Evolutionary conservation across 768 basidiomycete genomes (phyloP), one percentile per base, ranked within the genome.

Genomic region (Tulasnella calospora): DNA sequence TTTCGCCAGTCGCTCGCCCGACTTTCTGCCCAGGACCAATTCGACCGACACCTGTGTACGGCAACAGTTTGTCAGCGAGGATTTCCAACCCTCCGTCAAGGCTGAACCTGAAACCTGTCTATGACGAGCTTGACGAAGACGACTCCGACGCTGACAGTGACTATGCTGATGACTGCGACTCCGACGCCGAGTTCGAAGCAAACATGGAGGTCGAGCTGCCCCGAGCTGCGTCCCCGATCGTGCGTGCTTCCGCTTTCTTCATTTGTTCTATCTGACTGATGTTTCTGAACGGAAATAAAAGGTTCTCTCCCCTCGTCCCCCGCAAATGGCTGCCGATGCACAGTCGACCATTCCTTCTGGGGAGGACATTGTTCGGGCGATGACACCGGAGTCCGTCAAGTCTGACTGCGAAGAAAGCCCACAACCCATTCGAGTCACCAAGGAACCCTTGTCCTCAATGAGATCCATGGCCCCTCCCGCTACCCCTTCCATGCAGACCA

Each of bases 301-400:
- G 55, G 57, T 76, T 10, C 41, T 61, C 35, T 51, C 46, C 27
- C 75, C 57, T 17, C 36, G 75, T 35, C 75, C 75, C 46, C 57
- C 61, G 55, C 46, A 40, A 61, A 55, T 55, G 40, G 35, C 51
- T 57, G 57, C 55, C 44, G 61, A 78, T 30, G 44, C 44, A 5
- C 77, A 78, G 27, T 67, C 61, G 61, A 67, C 61, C 61, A 67
- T 67, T 35, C 61, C 61, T 55, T 38, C 44, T 44, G 77, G 69
- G 35, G 77, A 78, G 23, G 77, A 78, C 21, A 44, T 46, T 46
- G 69, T 78, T 35, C 77, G 77, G 19, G 67, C 77, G 38, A 78
- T 78, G 77, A 78, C 77, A 30, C 77, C 77, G n/a, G 77, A 78
- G 44, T 78, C 77, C 19, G n/a, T 71, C 38, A 67, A 71, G 40